Evolutionary conservation across 2,329 filamentous ascomycete genomes (phyloP).

Genomic region (Ceratocystis papillata): DNA sequence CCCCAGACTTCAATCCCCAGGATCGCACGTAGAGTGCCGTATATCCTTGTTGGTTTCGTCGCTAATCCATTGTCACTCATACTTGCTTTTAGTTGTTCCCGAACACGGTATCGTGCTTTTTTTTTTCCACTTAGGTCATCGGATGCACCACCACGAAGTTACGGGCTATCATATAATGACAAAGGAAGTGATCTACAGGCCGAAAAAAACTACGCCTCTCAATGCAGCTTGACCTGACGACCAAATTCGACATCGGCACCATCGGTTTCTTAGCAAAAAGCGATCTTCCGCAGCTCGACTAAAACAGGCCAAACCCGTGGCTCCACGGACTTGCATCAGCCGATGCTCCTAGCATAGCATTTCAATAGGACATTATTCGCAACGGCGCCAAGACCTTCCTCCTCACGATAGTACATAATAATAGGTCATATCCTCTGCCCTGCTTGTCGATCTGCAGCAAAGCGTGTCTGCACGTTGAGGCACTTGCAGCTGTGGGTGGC

Average conservation of each 20-base stretch:
- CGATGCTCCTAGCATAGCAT: not conserved
- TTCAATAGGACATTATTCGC: not conserved
- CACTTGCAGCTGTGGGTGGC: not conserved
- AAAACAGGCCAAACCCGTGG: not conserved
- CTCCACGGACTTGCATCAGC: not conserved
- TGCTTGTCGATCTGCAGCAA: conserved; percentile 12
- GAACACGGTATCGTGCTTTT: not conserved
- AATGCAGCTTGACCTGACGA: not conserved
- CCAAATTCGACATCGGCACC: not conserved
- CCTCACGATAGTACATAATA: not conserved
- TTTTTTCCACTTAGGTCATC: not conserved
- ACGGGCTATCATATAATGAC: not conserved
- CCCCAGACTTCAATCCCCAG: conserved; percentile 5
- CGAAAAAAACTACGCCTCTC: not conserved
- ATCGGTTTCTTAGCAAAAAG: not conserved
- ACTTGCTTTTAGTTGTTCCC: not conserved
- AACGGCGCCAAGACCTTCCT: not conserved
- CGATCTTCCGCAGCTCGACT: not conserved
- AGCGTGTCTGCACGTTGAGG: not conserved
- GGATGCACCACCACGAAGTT: not conserved
- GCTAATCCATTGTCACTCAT: conserved; percentile 1
- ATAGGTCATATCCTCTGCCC: not conserved
- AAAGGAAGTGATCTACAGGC: conserved; percentile 9
- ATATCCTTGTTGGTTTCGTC: conserved; percentile 6
- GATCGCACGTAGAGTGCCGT: not conserved